Conservation (phyloP, 176 grass and related monocot genomes). For the Bonia amplexicaulis region DNA sequence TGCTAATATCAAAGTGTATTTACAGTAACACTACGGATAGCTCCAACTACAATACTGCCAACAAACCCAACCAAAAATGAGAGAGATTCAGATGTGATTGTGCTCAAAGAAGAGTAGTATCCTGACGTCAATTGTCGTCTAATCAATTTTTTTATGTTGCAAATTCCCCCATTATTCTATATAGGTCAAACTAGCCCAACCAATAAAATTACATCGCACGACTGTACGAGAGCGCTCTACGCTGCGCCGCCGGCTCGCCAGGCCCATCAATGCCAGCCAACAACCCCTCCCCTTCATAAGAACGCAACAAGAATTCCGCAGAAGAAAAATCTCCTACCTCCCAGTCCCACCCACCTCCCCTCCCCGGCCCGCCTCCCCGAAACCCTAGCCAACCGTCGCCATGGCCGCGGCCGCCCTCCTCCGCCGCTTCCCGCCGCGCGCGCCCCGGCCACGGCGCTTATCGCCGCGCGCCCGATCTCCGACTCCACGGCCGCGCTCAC, state of each 20-base stretch:
- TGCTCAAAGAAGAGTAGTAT: too few relatives aligned
- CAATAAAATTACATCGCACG: too few relatives aligned
- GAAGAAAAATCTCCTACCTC: conserved; percentile 28
- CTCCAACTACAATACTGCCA: conserved; percentile 2
- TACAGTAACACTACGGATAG: background rate
- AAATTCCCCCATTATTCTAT: background rate
- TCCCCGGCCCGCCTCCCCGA: too few relatives aligned
- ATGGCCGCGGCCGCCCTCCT: conserved; percentile 42
- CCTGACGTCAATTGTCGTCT: background rate
- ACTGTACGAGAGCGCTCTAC: too few relatives aligned
- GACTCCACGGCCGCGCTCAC: conserved; percentile 50
- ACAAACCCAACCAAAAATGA: background rate
- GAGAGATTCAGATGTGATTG: background rate
- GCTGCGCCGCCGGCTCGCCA: too few relatives aligned
- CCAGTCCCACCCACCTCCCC: background rate
- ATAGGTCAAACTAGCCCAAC: background rate
- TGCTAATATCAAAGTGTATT: background rate
- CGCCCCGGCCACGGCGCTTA: background rate
- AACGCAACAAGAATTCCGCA: background rate
- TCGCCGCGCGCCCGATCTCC: conserved; percentile 35
- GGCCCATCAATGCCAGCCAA: too few relatives aligned
- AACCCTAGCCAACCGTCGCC: too few relatives aligned
- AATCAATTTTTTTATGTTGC: background rate
- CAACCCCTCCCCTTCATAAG: too few relatives aligned
- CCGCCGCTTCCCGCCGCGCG: conserved; percentile 41